Base-by-base conservation (phyloP, 176 grass and related monocot species). In the Canna indica region DNA sequence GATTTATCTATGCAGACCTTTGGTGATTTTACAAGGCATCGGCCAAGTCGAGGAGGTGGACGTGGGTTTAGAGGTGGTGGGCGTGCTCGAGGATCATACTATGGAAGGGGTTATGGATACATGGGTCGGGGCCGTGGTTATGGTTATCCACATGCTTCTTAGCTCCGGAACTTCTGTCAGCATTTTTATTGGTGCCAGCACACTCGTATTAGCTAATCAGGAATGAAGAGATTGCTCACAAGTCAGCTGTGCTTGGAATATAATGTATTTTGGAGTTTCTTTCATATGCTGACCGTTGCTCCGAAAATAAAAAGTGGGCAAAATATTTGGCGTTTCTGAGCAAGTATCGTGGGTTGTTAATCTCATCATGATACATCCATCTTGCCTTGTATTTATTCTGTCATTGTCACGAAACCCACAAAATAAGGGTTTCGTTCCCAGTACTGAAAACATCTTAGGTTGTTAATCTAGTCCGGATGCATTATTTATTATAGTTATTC, bases 11-110 rank as follows among this genome's bases (percentile, higher is more conserved):
- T 77, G 35, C 64, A 97, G 89, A 97, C 94, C 46, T 97, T 97
- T 56, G 89, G 94, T 65, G 83, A 92, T 73, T 90, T 86, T 5
- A 67, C 86, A 47, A 85, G 86, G 75, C 89, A 93, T 87, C 75
- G 82, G 57, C 68, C 77, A 38, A 83, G 83, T 46, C 79, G 84
- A 0, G 87, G 84, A 29, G 88, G 90, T 62, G 79, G 93, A 7
- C 90, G 86, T 61, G 83, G 74, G 5, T 66, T 75, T 47, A 85
- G 81, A 57, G 92, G 88, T 13, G 84, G 87, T 46, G 72, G 75
- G 46, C 81, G 72, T 76, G 83, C 59, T 34, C 78, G 42, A 60
- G 84, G 88, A 22, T 78, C 67, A 24, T 87, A 84, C 75, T 75
- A 79, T 81, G 85, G 85, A 26, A 83, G 85, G 79, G 80, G 90